Conservation (phyloP, 495 filamentous ascomycete genomes). For the Lophium mytilinum region DNA sequence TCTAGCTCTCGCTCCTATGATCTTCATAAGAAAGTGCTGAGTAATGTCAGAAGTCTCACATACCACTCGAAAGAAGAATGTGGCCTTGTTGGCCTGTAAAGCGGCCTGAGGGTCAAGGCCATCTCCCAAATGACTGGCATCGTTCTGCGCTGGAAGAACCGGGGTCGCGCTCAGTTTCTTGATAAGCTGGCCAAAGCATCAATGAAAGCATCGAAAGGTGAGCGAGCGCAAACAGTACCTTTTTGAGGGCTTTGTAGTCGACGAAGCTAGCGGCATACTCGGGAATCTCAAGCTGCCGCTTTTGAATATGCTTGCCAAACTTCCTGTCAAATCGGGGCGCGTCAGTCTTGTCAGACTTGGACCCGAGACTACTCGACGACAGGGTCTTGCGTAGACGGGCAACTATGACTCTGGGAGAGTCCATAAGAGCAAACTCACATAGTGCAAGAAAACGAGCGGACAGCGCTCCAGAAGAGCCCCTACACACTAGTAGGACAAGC, state of each 20-base stretch:
- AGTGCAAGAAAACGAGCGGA: constrained; percentile 11
- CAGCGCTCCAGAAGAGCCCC: constrained; percentile 4
- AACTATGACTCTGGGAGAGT: constrained; percentile 5
- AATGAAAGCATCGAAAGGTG: background rate
- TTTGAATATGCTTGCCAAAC: constrained; percentile 98
- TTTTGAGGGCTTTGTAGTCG: constrained; percentile 98
- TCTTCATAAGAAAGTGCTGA: background rate
- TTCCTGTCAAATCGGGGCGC: constrained; percentile 55
- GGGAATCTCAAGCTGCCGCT: constrained; percentile 94
- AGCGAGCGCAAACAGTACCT: constrained; percentile 46
- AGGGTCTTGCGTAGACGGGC: constrained; percentile 9
- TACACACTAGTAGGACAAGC: constrained; percentile 11
- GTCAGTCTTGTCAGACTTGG: constrained; percentile 25
- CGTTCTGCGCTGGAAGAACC: constrained; percentile 65
- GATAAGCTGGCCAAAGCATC: constrained; percentile 63
- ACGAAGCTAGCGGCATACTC: constrained; percentile 99
- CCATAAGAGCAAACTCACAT: constrained; percentile 25
- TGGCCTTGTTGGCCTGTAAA: constrained; percentile 95
- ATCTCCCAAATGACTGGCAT: constrained; percentile 41
- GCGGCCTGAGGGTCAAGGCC: constrained; percentile 69
- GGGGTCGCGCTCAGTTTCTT: constrained; percentile 93
- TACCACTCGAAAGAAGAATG: constrained; percentile 97
- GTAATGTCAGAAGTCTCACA: constrained; percentile 18
- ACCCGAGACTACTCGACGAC: constrained; percentile 20
- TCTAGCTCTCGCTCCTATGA: constrained; percentile 91